Conservation (phyloP, 768 basidiomycete genomes). For the Sporobolomyces phaffii region DNA sequence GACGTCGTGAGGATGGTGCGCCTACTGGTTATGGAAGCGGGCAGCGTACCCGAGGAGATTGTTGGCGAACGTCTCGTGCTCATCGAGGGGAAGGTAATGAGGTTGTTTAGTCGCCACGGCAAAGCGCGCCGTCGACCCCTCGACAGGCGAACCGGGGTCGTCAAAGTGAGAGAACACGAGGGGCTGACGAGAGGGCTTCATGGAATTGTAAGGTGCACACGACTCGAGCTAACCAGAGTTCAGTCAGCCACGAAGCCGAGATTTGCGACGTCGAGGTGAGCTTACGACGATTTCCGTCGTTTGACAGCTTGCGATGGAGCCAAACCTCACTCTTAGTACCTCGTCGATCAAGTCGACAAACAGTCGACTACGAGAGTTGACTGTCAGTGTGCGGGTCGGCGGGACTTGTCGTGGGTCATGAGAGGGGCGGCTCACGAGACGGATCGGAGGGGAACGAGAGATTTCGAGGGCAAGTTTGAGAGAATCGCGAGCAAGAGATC, state of each 20-base stretch:
- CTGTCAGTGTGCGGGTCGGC: background rate
- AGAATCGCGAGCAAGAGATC: conserved; percentile 18
- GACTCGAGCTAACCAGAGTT: conserved; percentile 27
- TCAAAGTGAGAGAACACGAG: conserved; percentile 25
- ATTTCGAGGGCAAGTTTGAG: conserved; percentile 1
- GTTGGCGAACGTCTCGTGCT: conserved; percentile 19
- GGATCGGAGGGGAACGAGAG: background rate
- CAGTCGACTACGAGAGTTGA: conserved; percentile 3
- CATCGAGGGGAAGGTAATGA: conserved; percentile 21
- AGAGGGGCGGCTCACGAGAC: conserved; percentile 13
- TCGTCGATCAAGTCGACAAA: conserved; percentile 14
- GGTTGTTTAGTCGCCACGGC: background rate
- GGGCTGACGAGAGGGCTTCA: background rate
- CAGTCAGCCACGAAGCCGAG: too few relatives aligned
- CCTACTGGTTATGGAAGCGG: too few relatives aligned
- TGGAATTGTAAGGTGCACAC: conserved; percentile 4
- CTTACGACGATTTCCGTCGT: background rate
- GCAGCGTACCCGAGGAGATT: conserved; percentile 14
- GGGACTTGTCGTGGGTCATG: background rate
- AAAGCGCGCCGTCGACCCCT: conserved; percentile 7
- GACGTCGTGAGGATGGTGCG: too few relatives aligned
- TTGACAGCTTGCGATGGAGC: background rate
- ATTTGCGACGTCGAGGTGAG: background rate
- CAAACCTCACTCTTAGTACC: conserved; percentile 10
- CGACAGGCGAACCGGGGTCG: background rate